Percentiles rank a stretch among this genome's conserved stretches.
These are phyloP conservation scores for Populus nigra DNA, from an alignment of 345 rosid genomes.

Conservation along the genomic window DNA sequence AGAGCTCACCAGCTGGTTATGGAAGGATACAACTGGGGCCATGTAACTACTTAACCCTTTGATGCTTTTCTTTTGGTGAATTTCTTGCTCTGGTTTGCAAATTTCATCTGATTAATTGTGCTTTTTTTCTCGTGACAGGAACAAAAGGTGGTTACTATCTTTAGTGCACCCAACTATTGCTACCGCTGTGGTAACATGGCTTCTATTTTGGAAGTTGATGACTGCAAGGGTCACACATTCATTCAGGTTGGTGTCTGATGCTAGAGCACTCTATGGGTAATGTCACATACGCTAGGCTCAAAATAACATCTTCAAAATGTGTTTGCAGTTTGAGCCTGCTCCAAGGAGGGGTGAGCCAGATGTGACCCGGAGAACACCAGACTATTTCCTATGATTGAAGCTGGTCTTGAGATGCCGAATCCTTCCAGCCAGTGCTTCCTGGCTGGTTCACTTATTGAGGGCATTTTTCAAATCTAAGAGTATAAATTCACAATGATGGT, in stretches of 20 bases:
- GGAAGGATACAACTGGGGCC: conserved; percentile 99
- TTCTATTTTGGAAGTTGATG: conserved; percentile 88
- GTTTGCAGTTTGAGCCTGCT: conserved; percentile 92
- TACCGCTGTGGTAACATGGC: conserved; percentile 99
- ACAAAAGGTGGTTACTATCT: conserved; percentile 93
- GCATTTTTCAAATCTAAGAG: conserved; percentile 20
- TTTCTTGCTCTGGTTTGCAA: conserved; percentile 4
- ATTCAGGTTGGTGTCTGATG: conserved; percentile 61
- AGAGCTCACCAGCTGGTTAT: conserved; percentile 95
- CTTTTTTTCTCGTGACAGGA: conserved; percentile 47
- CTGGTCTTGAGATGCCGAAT: neutral
- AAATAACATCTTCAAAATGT: neutral
- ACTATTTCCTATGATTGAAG: conserved; percentile 57
- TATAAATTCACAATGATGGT: conserved; percentile 3
- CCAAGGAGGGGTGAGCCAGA: conserved; percentile 98
- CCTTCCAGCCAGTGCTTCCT: conserved; percentile 14
- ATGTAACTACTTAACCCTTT: conserved; percentile 49
- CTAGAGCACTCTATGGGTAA: neutral
- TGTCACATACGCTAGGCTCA: neutral
- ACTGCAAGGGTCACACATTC: conserved; percentile 89
- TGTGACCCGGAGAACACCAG: conserved; percentile 93
- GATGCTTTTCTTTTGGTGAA: neutral
- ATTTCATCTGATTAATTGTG: conserved; percentile 3
- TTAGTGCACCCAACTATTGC: conserved; percentile 95
- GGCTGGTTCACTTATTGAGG: conserved; percentile 13